Evolutionary conservation across 2,329 filamentous ascomycete genomes (phyloP).

Genomic region (Sporothrix phasma): DNA sequence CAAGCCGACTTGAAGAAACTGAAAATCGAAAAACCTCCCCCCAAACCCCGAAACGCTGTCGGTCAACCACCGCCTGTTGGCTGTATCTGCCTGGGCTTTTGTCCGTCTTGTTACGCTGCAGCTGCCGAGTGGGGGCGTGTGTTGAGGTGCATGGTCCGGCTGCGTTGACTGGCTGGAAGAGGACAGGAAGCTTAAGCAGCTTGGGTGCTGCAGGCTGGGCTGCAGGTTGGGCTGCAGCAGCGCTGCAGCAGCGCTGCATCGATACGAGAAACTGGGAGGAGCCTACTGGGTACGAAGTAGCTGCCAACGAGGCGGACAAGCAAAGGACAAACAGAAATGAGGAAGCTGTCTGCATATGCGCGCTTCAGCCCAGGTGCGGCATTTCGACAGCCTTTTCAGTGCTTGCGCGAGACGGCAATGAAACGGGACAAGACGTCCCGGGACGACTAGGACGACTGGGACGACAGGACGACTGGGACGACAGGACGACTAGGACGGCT

Average conservation of each 20-base stretch:
- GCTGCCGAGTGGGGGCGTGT: neutral
- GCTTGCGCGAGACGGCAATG: too few species aligned
- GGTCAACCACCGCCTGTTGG: neutral
- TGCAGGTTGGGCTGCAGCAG: too few species aligned
- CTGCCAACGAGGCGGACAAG: neutral
- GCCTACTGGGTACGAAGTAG: too few species aligned
- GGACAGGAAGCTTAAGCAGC: neutral
- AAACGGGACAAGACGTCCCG: too few species aligned
- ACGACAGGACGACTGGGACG: too few species aligned
- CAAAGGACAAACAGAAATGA: neutral
- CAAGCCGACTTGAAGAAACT: too few species aligned
- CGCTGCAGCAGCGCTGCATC: neutral
- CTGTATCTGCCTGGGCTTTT: neutral
- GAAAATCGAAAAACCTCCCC: too few species aligned
- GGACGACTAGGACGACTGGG: too few species aligned
- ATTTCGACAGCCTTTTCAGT: too few species aligned
- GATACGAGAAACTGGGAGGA: neutral
- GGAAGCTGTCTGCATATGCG: too few species aligned
- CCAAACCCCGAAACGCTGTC: neutral
- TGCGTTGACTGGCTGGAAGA: neutral
- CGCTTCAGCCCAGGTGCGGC: too few species aligned
- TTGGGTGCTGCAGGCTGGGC: neutral
- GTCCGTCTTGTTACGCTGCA: neutral
- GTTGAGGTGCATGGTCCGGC: neutral
- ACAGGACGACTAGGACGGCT: too few species aligned